A percentile compares a stretch with the other conserved stretches of the same genome.
Evolutionary conservation across 2,329 filamentous ascomycete species (phyloP).

Genomic region (Venturia asperata): DNA sequence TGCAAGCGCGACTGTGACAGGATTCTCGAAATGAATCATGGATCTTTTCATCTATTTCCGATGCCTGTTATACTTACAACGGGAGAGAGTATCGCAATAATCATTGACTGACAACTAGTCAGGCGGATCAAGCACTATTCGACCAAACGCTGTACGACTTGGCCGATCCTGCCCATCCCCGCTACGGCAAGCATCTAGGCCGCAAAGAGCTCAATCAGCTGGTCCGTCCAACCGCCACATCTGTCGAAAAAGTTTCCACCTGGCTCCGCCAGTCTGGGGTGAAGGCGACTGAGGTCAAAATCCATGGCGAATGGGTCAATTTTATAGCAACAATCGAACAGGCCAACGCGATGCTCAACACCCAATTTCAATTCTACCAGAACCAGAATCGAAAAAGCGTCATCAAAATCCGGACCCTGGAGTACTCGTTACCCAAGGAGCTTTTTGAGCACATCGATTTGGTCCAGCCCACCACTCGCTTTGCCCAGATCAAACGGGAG

Average conservation of each 20-base stretch:
- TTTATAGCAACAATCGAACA: conserved; percentile 47
- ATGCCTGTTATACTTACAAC: too few species aligned
- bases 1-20: too few species aligned
- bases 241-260: conserved; percentile 42
- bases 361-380: conserved; percentile 52
- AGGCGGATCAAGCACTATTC: conserved; percentile 45
- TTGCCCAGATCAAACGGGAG: conserved; percentile 27
- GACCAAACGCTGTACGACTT: conserved; percentile 55
- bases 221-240: conserved; percentile 45
- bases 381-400: conserved; percentile 34
- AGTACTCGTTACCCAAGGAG: conserved; percentile 55
- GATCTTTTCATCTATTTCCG: neutral
- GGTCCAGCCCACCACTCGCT: conserved; percentile 60
- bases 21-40: neutral
- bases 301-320: conserved; percentile 55
- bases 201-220: conserved; percentile 51
- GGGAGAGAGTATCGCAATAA: too few species aligned
- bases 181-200: conserved; percentile 57
- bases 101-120: conserved; percentile 20
- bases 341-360: conserved; percentile 51
- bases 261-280: conserved; percentile 53
- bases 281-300: conserved; percentile 38
- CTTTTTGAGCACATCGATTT: conserved; percentile 51
- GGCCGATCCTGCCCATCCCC: conserved; percentile 51
- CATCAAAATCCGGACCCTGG: conserved; percentile 47